A percentile compares a stretch with the other conserved stretches of the same genome.
Evolutionary conservation across 225 moss, liverwort and hornwort genomes (phyloP).

Genomic region (Neckera pumila): DNA sequence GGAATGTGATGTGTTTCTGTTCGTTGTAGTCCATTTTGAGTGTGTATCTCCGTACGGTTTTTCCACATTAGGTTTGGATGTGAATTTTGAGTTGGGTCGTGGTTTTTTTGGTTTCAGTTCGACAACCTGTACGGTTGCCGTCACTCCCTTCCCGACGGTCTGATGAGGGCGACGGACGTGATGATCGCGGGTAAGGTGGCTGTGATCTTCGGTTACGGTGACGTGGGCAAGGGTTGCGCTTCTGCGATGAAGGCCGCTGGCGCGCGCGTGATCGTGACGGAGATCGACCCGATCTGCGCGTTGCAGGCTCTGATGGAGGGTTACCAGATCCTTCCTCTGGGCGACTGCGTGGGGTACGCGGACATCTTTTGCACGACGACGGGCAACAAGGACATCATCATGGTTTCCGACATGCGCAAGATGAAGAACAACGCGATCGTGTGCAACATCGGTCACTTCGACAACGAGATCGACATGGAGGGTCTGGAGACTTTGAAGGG

Average conservation of each 20-base stretch:
- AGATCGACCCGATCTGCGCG: conserved; percentile 93
- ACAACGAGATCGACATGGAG: conserved; percentile 89
- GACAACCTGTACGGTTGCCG: conserved; percentile 96
- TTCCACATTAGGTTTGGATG: background rate
- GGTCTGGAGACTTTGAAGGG: conserved; percentile 61
- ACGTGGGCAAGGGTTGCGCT: conserved; percentile 90
- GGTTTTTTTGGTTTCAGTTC: conserved; percentile 19
- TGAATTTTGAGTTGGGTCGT: background rate
- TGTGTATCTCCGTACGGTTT: fast-evolving
- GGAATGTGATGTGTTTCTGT: background rate
- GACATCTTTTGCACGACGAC: conserved; percentile 91
- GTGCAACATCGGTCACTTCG: conserved; percentile 97
- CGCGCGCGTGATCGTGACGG: conserved; percentile 70
- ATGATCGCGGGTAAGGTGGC: conserved; percentile 93
- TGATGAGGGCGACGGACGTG: conserved; percentile 93
- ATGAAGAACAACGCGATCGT: conserved; percentile 99
- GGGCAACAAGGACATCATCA: conserved; percentile 94
- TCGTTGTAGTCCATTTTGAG: too few species aligned
- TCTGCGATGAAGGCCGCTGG: conserved; percentile 89
- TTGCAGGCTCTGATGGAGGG: conserved; percentile 95
- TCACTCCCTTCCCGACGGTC: conserved; percentile 85
- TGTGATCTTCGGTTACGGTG: conserved; percentile 77
- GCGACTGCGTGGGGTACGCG: conserved; percentile 57
- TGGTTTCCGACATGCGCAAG: conserved; percentile 78
- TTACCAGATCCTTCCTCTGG: conserved; percentile 36